Conservation (phyloP, 2,329 filamentous ascomycete genomes). For the Fusarium cyanostomum region DNA sequence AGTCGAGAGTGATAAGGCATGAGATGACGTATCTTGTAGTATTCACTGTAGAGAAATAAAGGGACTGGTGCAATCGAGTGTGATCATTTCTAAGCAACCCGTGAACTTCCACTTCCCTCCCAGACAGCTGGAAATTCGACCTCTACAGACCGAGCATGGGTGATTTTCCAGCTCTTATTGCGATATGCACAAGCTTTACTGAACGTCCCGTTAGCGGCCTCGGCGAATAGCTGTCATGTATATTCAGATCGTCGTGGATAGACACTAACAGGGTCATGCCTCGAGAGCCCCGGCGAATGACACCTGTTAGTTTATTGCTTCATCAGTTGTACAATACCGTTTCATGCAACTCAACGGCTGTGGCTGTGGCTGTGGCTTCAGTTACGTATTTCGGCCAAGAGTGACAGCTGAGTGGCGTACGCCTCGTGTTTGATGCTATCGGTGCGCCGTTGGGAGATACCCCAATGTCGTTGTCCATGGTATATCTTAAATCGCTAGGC, state of each 20-base stretch:
- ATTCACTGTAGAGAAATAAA: too few species aligned
- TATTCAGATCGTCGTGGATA: slow-evolving; percentile 24
- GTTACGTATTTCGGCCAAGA: too few species aligned
- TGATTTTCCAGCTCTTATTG: slow-evolving; percentile 13
- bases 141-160: not conserved
- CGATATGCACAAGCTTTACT: slow-evolving; percentile 18
- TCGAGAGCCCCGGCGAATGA: not conserved
- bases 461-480: too few species aligned
- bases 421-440: not conserved
- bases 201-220: slow-evolving; percentile 1
- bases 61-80: too few species aligned
- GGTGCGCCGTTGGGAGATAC: too few species aligned
- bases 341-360: slow-evolving; percentile 12
- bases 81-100: too few species aligned
- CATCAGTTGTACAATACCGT: too few species aligned
- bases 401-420: slow-evolving; percentile 3
- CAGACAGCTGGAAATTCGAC: not conserved
- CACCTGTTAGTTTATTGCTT: not conserved
- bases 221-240: not conserved
- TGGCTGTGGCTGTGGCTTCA: too few species aligned
- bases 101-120: too few species aligned
- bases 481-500: too few species aligned
- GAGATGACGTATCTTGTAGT: too few species aligned
- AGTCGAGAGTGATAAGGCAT: too few species aligned
- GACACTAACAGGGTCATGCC: not conserved